Conservation (phyloP, 805 yeast genomes). For the Pichia pseudocactophila region DNA sequence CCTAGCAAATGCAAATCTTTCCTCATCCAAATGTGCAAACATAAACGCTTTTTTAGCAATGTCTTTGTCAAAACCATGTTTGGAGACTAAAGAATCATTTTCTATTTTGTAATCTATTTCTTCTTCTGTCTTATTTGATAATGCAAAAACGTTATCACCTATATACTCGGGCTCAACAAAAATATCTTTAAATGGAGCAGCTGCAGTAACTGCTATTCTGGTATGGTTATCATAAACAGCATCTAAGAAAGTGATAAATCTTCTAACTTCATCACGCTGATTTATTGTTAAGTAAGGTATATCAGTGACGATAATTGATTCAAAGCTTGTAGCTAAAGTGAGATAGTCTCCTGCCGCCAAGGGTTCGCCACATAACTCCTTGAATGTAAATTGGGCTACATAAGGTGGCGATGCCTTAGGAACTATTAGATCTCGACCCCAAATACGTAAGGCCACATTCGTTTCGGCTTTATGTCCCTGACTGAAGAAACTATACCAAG, state of each 20-base stretch:
- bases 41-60: constrained; percentile 62
- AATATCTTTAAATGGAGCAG: constrained; percentile 72
- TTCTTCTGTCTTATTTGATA: constrained; percentile 22
- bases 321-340: constrained; percentile 66
- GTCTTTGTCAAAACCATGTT: constrained; percentile 68
- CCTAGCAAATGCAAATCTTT: constrained; percentile 92
- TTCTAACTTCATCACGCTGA: constrained; percentile 74
- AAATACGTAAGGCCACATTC: constrained; percentile 44
- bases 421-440: constrained; percentile 80
- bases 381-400: constrained; percentile 86
- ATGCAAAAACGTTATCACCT: constrained; percentile 36
- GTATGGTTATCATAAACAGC: constrained; percentile 93
- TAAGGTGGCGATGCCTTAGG: constrained; percentile 69
- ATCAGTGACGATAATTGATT: constrained; percentile 81
- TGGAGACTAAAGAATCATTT: constrained; percentile 55
- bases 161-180: constrained; percentile 75
- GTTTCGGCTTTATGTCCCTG: constrained; percentile 41
- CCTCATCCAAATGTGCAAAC: constrained; percentile 83
- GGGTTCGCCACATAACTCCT: constrained; percentile 78
- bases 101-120: constrained; percentile 27
- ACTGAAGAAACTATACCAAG: constrained; percentile 76
- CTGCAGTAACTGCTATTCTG: constrained; percentile 80
- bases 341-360: constrained; percentile 93
- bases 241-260: constrained; percentile 91
- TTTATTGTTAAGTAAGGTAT: constrained; percentile 77